Base-by-base conservation (phyloP, 176 grass and related monocot species). In the Raddia distichophylla region DNA sequence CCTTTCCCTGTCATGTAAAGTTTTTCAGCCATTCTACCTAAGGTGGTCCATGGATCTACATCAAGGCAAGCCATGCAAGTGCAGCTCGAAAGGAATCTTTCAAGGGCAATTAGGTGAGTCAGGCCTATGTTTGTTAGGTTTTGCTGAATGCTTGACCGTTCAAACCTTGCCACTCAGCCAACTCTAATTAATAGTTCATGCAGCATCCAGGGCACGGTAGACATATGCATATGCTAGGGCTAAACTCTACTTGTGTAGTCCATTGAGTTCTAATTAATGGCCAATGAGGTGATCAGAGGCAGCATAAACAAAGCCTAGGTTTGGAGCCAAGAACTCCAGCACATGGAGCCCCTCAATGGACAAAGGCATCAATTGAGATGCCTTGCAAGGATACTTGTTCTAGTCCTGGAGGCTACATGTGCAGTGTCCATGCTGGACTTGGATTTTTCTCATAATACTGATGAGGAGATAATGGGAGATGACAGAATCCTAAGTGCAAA, bases 241-340 rank as follows among this genome's bases (percentile, higher is more conserved):
- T 68, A 12, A 69, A 45, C 20, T 34, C 32, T 59, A 4, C 59
- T 46, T 48, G 47, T 37, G 17, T 66, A 53, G 76, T 67, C 60
- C 15, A 73, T 18, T 73, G 69, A 34, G 22, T 35, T 15, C 3
- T 53, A 13, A 64, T 42, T 60, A 66, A 74, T 33, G 33, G 60
- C 34, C 64, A 63, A 35, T 12, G 10, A 59, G 73, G 71, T 70
- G 64, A 43, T 27, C 61, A 58, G 40, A 20, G 37, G n/a, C 67
- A 22, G 68, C 35, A 3, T 55, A 64, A 80, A 80, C 60, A 80
- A 67, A 57, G 62, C 13, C 49, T 75, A 69, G 63, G 37, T 59
- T 76, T 86, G 59, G 76, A 65, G 60, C 76, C 84, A 80, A 67
- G 60, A 80, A 68, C 76, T 50, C 22, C 81, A 64, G 78, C 78